Evolutionary conservation across 2,329 filamentous ascomycete genomes (phyloP).

Genomic region (Celoporthe dispersa): DNA sequence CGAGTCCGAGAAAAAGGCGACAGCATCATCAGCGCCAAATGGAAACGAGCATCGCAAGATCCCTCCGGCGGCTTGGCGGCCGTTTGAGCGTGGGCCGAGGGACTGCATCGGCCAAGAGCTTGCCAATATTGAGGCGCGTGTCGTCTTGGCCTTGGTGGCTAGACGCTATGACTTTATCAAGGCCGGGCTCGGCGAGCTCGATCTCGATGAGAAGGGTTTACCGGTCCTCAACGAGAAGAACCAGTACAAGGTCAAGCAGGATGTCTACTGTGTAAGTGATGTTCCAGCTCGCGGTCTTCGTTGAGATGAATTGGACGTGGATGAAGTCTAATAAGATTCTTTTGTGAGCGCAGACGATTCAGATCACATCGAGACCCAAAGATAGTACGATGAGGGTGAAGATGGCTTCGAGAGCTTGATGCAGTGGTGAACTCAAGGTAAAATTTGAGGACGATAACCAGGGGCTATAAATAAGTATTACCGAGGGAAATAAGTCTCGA

Average conservation of each 20-base stretch:
- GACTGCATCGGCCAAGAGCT: slow-evolving; percentile 49
- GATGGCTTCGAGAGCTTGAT: neutral
- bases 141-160: slow-evolving; percentile 39
- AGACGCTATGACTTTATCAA: slow-evolving; percentile 40
- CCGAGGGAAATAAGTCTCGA: neutral
- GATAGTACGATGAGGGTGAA: slow-evolving; percentile 4
- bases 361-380: slow-evolving; percentile 5
- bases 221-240: slow-evolving; percentile 20
- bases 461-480: neutral
- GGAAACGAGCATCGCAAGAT: slow-evolving; percentile 23
- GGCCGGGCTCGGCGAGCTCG: slow-evolving; percentile 36
- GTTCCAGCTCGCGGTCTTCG: neutral
- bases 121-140: slow-evolving; percentile 44
- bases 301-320: neutral
- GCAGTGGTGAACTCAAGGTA: no score
- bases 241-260: slow-evolving; percentile 6
- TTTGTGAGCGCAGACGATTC: neutral
- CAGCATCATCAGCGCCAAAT: neutral
- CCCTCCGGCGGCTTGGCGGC: slow-evolving; percentile 50
- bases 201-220: slow-evolving; percentile 32
- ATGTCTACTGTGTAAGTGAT: slow-evolving; percentile 1
- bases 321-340: neutral
- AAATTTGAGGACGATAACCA: no score
- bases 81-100: slow-evolving; percentile 56
- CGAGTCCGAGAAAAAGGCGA: neutral